phyloP scores from a whole-genome alignment of 306 rosid species.

The Macrotyloma uniflorum region DNA sequence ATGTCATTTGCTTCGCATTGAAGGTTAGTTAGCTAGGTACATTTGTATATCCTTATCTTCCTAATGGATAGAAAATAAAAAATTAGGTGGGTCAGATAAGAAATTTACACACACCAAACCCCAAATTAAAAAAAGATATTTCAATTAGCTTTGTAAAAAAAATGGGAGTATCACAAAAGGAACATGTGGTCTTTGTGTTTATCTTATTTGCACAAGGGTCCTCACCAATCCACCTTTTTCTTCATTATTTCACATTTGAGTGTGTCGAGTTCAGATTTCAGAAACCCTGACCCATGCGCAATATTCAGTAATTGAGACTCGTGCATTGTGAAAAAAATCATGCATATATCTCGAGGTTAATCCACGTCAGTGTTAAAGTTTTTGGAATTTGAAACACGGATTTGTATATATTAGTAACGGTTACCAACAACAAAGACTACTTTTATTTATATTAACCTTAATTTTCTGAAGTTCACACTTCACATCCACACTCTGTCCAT shows the following conservation, averaged over 20 bases:
- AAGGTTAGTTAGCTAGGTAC: slow-evolving; percentile 21
- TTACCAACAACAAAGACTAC: neutral
- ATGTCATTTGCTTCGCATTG: slow-evolving; percentile 32
- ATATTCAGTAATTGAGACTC: neutral
- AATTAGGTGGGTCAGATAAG: slow-evolving; percentile 3
- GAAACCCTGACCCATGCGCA: neutral
- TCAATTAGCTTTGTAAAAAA: slow-evolving; percentile 33
- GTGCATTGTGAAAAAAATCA: neutral
- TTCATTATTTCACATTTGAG: neutral
- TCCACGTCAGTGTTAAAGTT: neutral
- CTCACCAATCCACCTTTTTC: neutral
- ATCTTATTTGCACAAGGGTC: slow-evolving; percentile 30
- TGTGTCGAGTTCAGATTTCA: slow-evolving; percentile 6
- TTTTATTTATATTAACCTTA: neutral
- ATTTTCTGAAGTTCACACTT: neutral
- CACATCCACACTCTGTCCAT: neutral
- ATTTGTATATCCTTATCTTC: neutral
- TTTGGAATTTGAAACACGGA: neutral
- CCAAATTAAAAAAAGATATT: slow-evolving; percentile 3
- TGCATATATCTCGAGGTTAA: neutral
- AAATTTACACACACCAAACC: neutral
- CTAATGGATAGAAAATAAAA: neutral
- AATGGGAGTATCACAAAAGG: slow-evolving; percentile 3
- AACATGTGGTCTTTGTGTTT: slow-evolving; percentile 31
- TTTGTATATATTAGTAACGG: neutral